Percentiles rank a stretch among this genome's conserved stretches.
Conservation (phyloP, 768 basidiomycete species). For the Suillus subaureus region DNA sequence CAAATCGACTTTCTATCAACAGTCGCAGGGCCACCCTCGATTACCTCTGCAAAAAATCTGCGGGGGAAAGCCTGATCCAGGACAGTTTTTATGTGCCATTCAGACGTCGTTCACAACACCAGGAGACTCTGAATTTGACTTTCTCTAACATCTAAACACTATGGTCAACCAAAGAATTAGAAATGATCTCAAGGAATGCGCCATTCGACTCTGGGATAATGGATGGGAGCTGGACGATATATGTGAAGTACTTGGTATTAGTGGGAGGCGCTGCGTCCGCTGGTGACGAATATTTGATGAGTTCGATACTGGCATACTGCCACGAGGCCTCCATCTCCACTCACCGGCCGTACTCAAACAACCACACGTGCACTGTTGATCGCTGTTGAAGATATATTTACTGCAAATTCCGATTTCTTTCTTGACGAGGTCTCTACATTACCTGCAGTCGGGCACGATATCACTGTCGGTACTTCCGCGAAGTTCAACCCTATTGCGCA, state of each 20-base stretch:
- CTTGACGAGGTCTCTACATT: conserved; percentile 26
- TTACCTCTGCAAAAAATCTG: neutral
- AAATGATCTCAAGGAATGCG: conserved; percentile 29
- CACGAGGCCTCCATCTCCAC: conserved; percentile 17
- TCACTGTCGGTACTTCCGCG: conserved; percentile 19
- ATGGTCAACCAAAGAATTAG: conserved; percentile 29
- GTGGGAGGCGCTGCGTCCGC: conserved; percentile 25
- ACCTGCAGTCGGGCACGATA: conserved; percentile 26
- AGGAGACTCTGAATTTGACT: too few relatives aligned
- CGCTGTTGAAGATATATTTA: conserved; percentile 24
- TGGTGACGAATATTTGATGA: conserved; percentile 29
- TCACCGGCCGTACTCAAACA: conserved; percentile 21
- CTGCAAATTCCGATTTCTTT: conserved; percentile 15
- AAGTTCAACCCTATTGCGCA: conserved; percentile 23
- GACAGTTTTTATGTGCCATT: too few relatives aligned
- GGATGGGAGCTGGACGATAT: conserved; percentile 23
- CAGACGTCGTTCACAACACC: too few relatives aligned
- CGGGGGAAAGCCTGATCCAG: neutral
- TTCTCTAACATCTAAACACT: too few relatives aligned
- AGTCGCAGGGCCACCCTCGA: neutral
- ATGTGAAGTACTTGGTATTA: conserved; percentile 23
- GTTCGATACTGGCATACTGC: conserved; percentile 10
- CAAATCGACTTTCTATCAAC: neutral
- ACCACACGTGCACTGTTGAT: conserved; percentile 21
- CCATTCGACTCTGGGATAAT: conserved; percentile 21